Conservation (phyloP, 768 basidiomycete genomes). For the Tulasnella sp. region DNA sequence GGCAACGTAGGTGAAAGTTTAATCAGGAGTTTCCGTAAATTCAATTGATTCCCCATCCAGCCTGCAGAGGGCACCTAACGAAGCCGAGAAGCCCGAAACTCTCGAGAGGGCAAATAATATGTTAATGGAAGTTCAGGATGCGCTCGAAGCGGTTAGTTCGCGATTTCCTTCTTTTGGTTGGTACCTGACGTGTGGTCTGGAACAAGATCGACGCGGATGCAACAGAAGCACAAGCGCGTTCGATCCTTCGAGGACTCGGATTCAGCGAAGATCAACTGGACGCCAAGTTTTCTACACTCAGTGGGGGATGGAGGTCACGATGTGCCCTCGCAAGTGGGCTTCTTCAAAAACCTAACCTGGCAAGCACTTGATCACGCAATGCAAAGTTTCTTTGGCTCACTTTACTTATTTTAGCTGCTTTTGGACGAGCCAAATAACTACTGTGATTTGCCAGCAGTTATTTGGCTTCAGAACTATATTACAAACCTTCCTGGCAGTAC, state of each 20-base stretch:
- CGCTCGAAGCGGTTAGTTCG: constrained; percentile 42
- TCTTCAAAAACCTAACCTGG: constrained; percentile 55
- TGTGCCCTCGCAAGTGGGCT: constrained; percentile 63
- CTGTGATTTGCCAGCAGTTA: constrained; percentile 44
- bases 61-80: background rate
- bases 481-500: constrained; percentile 47
- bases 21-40: background rate
- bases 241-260: constrained; percentile 62
- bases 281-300: constrained; percentile 52
- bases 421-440: constrained; percentile 45
- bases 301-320: constrained; percentile 69
- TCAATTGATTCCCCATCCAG: background rate
- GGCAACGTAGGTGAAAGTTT: background rate
- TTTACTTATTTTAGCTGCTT: constrained; percentile 20
- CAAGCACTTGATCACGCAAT: background rate
- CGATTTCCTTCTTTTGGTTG: background rate
- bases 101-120: constrained; percentile 38
- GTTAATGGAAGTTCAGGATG: constrained; percentile 40
- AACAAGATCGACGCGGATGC: constrained; percentile 40
- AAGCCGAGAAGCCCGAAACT: constrained; percentile 14
- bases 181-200: background rate
- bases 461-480: constrained; percentile 53
- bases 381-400: background rate
- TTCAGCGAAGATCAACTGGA: constrained; percentile 51
- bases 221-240: constrained; percentile 49